Percentiles rank a stretch among this genome's conserved stretches.
These are phyloP conservation scores for Lentinula guzmanii DNA, from an alignment of 768 basidiomycete genomes.

Conservation along the genomic window DNA sequence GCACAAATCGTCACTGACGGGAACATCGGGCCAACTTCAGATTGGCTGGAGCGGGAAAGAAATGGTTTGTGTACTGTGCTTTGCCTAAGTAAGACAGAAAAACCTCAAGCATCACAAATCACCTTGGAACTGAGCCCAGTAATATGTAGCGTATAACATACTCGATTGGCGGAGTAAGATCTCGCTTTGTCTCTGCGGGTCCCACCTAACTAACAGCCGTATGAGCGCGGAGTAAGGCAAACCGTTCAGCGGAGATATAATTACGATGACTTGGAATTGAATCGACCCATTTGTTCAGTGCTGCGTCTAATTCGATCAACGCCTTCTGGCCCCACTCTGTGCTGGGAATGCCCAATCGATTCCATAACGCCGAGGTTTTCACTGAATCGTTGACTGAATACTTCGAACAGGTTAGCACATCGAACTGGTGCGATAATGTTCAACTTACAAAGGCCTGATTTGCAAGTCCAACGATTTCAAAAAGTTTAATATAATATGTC, in stretches of 20 bases:
- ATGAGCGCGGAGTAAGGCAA: not conserved
- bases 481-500: slow-evolving; percentile 33
- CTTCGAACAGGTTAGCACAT: not conserved
- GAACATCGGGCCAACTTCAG: slow-evolving; percentile 35
- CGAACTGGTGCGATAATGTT: too few species aligned
- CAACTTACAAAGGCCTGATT: slow-evolving; percentile 40
- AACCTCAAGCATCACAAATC: not conserved
- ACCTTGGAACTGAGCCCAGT: slow-evolving; percentile 23
- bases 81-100: not conserved
- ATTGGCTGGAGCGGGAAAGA: slow-evolving; percentile 18
- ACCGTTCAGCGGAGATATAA: not conserved
- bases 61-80: slow-evolving; percentile 13
- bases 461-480: slow-evolving; percentile 41
- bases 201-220: slow-evolving; percentile 29
- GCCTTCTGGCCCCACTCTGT: not conserved
- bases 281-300: slow-evolving; percentile 54
- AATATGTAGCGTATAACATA: slow-evolving; percentile 40
- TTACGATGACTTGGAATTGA: slow-evolving; percentile 34
- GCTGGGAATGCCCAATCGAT: not conserved
- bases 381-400: not conserved
- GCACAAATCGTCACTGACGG: slow-evolving; percentile 41
- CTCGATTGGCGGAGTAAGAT: slow-evolving; percentile 43
- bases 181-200: slow-evolving; percentile 29
- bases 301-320: slow-evolving; percentile 29
- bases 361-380: not conserved